Evolutionary conservation across 23 red algal genomes (phyloP), one percentile per base, ranked within the genome.

Genomic region (Cyanidioschyzon merolae): DNA sequence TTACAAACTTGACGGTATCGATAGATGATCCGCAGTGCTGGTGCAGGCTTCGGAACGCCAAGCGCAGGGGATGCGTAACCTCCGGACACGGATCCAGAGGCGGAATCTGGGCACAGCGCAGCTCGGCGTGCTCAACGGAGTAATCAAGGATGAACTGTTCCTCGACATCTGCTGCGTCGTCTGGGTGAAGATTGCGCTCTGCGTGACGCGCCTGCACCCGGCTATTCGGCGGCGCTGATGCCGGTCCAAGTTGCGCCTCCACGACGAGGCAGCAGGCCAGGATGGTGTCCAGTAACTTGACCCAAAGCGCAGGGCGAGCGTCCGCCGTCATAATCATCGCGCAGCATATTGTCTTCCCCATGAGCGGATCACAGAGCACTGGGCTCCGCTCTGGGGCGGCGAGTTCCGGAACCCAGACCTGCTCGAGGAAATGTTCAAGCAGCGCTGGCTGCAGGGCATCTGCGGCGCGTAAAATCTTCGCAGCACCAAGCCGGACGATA

Each of bases 321-420:
- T 71, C 63, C 29, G 32, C 32, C 63, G 30, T 32, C 29, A 35
- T 3, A 3, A 71, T 27, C 63, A 71, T 32, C 16, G 63, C 63
- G 29, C n/a, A 25, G 63, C 63, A 71, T 15, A 71, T 35, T 35
- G 63, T 71, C 63, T 71, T 71, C 12, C 63, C 63, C 16, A 71
- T 32, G 45, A 54, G 45, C 21, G 45, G 45, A 54, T 54, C 45
- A 21, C 45, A 54, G 45, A 54, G 45, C 45, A 54, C 7, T 54
- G 45, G 45, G 45, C 45, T 54, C 7, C 45, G 45, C 45, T 54
- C 45, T 21, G 45, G 45, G 26, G 67, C 40, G 25, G 77, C n/a
- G 32, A 90, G 75, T 39, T 86, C 90, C 3, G 75, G 54, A 18
- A 90, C 41, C 90, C 90, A 95, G 38, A 98, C 88, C 45, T 91